Evolutionary conservation across 2,329 filamentous ascomycete genomes (phyloP), one percentile per base, ranked within the genome.

Genomic region (Aquanectria penicillioides): DNA sequence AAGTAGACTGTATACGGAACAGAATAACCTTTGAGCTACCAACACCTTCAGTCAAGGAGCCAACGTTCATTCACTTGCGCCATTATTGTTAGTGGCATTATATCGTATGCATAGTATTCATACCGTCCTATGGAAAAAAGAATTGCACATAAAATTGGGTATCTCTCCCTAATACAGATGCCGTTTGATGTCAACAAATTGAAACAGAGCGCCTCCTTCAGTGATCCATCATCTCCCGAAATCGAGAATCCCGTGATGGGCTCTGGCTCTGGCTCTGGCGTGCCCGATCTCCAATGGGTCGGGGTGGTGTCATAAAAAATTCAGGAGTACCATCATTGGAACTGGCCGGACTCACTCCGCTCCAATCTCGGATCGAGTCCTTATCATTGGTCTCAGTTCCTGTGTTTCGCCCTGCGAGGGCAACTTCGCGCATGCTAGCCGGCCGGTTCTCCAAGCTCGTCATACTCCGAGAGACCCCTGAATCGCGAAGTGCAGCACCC

Each of bases 201-300:
- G 20, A 31, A 18, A 25, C 33, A n/a, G 36, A 26, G 20, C 2
- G 33, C 23, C 41, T 17, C n/a, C n/a, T 29, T 72, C 60, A 74
- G 26, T 61, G 66, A 37, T 75, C 69, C 53, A 88, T 80, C 61
- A 84, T 82, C 74, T 89, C 87, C 43, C 77, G 78, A 64, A 89
- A 89, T 64, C 79, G 83, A 33, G 86, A 86, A 61, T 85, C 84
- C 50, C 86, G 76, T 5, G 75, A 80, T 0, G 85, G 84, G 70
- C 84, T 88, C 48, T 78, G 78, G 41, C 79, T 79, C 43, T 77
- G 75, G n/a, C 73, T 71, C 17, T 63, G 63, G 0, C 69, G 13
- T 70, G 65, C 11, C 77, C 76, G 28, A n/a, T n/a, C n/a, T n/a
- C 64, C 68, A 7, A 81, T 72, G 2, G 69, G 72, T 11, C 70